Evolutionary conservation across 306 rosid genomes (phyloP).

Genomic region (Abrus pulchellus): DNA sequence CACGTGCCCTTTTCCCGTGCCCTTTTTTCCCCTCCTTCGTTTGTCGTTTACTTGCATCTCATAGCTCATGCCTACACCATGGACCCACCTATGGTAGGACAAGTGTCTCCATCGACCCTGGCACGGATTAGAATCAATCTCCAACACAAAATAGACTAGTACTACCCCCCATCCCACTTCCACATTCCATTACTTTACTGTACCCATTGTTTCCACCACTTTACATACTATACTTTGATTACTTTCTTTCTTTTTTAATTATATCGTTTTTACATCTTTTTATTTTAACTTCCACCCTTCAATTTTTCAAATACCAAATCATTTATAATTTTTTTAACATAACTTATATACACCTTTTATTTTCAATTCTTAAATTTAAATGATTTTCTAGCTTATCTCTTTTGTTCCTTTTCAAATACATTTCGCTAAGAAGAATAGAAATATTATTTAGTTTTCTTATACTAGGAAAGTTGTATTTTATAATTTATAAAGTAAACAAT

Average conservation of each 20-base stretch:
- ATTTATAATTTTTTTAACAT: too few species aligned
- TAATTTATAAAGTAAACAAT: not conserved
- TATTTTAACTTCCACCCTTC: not conserved
- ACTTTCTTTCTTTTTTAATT: not conserved
- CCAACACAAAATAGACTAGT: not conserved
- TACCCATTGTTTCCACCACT: not conserved
- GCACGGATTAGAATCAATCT: conserved; percentile 32
- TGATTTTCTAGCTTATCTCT: not conserved
- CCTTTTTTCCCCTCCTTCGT: conserved; percentile 8
- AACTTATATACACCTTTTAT: not conserved
- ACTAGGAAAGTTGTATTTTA: not conserved
- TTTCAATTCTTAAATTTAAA: not conserved
- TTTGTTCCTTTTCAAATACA: not conserved
- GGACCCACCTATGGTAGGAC: conserved; percentile 55
- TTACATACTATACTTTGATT: not conserved
- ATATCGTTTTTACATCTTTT: not conserved
- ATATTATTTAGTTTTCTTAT: not conserved
- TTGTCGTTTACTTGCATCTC: conserved; percentile 46
- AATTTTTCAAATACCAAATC: not conserved
- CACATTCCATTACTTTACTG: not conserved
- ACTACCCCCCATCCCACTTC: not conserved
- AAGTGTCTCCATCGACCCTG: conserved; percentile 55
- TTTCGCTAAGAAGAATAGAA: not conserved
- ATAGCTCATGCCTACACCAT: conserved; percentile 40
- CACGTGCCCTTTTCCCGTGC: conserved; percentile 64